Evolutionary conservation across 345 rosid species (phyloP).

Genomic region (Corymbia maculata): DNA sequence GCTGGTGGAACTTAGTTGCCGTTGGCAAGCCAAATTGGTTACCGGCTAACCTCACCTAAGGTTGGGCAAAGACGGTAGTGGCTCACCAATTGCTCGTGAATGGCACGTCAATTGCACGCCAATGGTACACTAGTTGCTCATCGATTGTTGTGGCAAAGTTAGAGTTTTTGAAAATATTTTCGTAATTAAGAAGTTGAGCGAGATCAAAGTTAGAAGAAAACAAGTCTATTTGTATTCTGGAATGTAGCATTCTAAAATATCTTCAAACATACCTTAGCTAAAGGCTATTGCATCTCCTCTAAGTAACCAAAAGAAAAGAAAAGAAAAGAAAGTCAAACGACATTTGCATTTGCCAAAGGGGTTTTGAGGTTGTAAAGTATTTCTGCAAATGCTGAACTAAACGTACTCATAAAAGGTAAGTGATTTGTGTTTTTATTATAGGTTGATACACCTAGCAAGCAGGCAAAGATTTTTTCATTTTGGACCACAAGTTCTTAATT

Average conservation of each 20-base stretch:
- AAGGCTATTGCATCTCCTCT: too few species aligned
- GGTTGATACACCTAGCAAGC: neutral
- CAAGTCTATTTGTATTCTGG: neutral
- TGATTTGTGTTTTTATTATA: neutral
- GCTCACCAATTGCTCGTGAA: neutral
- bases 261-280: rapidly evolving
- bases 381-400: too few species aligned
- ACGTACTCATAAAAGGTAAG: neutral
- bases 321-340: too few species aligned
- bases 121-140: neutral
- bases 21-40: too few species aligned
- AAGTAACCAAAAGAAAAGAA: too few species aligned
- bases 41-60: too few species aligned
- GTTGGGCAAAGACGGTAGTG: too few species aligned
- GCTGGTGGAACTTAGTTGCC: neutral
- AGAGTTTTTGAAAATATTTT: neutral
- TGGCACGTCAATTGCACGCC: neutral
- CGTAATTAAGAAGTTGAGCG: neutral
- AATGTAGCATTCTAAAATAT: too few species aligned
- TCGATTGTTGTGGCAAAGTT: neutral
- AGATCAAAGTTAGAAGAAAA: neutral
- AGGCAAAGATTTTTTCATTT: conserved; percentile 7
- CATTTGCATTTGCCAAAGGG: too few species aligned
- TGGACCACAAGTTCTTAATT: conserved; percentile 19
- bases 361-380: too few species aligned